phyloP scores from a whole-genome alignment of 805 yeast species.

The Spathaspora passalidarum region DNA sequence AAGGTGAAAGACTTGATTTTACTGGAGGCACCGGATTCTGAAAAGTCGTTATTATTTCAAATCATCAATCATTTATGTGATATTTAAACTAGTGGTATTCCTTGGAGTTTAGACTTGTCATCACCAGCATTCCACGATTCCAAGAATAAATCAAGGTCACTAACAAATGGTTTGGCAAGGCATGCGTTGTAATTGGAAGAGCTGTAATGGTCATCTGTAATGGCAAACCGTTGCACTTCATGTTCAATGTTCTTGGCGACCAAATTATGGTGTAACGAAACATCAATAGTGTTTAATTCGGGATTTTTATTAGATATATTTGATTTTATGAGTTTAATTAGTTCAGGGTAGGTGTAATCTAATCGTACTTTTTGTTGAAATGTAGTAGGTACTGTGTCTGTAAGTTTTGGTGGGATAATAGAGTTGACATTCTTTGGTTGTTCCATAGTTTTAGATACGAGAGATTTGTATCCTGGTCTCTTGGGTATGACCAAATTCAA shows the following conservation, averaged over 20 bases:
- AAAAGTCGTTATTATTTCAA: slow-evolving; percentile 10
- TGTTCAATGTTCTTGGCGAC: slow-evolving; percentile 22
- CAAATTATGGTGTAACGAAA: slow-evolving; percentile 20
- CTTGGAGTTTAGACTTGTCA: too few species aligned
- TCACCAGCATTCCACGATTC: slow-evolving; percentile 8
- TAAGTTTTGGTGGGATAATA: not conserved
- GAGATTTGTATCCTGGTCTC: not conserved
- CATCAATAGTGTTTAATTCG: slow-evolving; percentile 16
- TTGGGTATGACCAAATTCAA: too few species aligned
- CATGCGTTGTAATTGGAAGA: slow-evolving; percentile 1
- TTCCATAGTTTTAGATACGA: too few species aligned
- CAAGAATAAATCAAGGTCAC: slow-evolving; percentile 24
- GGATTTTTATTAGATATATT: slow-evolving; percentile 8
- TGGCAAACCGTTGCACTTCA: slow-evolving; percentile 18
- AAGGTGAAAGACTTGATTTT: slow-evolving; percentile 15
- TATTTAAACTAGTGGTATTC: slow-evolving; percentile 8
- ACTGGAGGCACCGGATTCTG: slow-evolving; percentile 2
- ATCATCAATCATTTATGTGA: slow-evolving; percentile 17
- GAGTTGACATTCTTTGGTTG: not conserved
- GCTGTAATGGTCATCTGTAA: slow-evolving; percentile 9
- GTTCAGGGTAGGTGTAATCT: slow-evolving; percentile 15
- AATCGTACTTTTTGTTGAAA: slow-evolving; percentile 18
- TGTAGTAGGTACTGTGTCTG: slow-evolving; percentile 5
- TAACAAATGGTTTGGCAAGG: slow-evolving; percentile 1
- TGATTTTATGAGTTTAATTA: slow-evolving; percentile 16